Percentiles rank a stretch among this genome's conserved stretches.
phyloP scores from a whole-genome alignment of 352 stramenopile genomes.

The Phytophthora sansomeana region DNA sequence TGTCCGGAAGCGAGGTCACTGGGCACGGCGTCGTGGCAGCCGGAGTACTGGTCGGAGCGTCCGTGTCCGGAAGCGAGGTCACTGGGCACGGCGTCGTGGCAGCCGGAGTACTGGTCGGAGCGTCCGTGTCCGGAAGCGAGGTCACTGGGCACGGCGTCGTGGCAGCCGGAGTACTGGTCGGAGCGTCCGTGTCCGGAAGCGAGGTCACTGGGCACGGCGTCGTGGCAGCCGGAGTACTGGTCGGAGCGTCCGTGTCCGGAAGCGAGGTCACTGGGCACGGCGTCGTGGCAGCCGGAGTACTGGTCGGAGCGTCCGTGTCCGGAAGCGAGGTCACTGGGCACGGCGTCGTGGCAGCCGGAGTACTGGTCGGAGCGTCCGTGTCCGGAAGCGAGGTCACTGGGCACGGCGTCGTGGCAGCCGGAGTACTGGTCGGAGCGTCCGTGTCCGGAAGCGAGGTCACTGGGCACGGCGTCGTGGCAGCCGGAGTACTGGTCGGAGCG shows the following conservation, averaged over 20 bases:
- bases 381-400: no score
- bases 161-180: neutral
- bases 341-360: constrained; percentile 6
- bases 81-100: constrained; percentile 6
- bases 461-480: neutral
- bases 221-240: constrained; percentile 2
- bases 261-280: constrained; percentile 10
- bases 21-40: constrained; percentile 2
- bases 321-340: constrained; percentile 15
- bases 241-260: no score
- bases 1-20: constrained; percentile 16
- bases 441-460: constrained; percentile 16
- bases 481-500: no score
- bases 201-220: constrained; percentile 16
- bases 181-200: constrained; percentile 1
- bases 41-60: no score
- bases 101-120: neutral
- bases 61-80: constrained; percentile 11
- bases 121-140: constrained; percentile 1
- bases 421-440: neutral
- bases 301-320: no score
- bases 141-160: neutral
- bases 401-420: neutral
- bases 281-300: neutral
- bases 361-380: neutral